Evolutionary conservation across 2,329 filamentous ascomycete species (phyloP).

Genomic region (Neonectria ditissima): DNA sequence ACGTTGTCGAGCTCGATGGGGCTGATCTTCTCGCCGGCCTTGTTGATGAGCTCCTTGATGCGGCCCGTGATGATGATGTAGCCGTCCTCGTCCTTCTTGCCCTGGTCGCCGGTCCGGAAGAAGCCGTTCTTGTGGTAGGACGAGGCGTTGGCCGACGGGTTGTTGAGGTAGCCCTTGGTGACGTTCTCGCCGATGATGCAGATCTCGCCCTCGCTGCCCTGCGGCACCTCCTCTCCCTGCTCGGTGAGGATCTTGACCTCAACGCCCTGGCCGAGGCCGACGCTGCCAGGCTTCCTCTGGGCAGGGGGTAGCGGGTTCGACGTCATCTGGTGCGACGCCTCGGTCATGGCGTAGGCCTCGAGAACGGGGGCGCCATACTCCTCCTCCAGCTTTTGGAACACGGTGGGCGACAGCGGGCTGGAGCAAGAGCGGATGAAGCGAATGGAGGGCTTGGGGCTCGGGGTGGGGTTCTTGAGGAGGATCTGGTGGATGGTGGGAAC

Average conservation of each 20-base stretch:
- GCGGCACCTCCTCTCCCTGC: constrained; percentile 73
- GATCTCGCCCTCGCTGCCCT: constrained; percentile 82
- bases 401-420: constrained; percentile 83
- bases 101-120: constrained; percentile 91
- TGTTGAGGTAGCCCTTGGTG: constrained; percentile 88
- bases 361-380: constrained; percentile 83
- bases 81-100: constrained; percentile 81
- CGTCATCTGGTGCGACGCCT: constrained; percentile 88
- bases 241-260: constrained; percentile 82
- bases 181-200: constrained; percentile 86
- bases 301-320: constrained; percentile 78
- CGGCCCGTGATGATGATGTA: constrained; percentile 90
- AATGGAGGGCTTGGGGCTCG: constrained; percentile 76
- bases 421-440: constrained; percentile 91
- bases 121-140: constrained; percentile 82
- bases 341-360: constrained; percentile 94
- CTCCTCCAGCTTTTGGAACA: constrained; percentile 82
- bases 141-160: constrained; percentile 77
- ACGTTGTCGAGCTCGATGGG: constrained; percentile 90
- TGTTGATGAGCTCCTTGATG: constrained; percentile 94
- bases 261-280: constrained; percentile 86
- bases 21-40: constrained; percentile 89
- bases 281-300: constrained; percentile 83
- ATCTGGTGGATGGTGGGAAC: constrained; percentile 96
- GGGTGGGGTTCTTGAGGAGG: constrained; percentile 78